Base-by-base conservation (phyloP, 345 rosid genomes). In the Carallia brachiata region DNA sequence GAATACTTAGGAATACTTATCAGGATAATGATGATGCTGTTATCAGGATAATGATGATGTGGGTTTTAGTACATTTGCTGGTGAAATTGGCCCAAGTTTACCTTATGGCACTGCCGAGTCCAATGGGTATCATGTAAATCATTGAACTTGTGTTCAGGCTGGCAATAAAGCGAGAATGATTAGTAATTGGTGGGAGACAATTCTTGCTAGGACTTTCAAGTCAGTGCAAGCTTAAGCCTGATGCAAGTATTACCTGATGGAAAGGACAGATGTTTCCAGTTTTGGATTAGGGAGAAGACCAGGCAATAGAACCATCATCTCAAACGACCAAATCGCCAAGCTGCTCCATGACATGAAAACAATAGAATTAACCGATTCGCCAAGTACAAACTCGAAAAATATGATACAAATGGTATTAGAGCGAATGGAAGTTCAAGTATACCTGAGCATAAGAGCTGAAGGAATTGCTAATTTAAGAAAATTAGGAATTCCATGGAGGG, bases 391-490 rank as follows among this genome's bases (percentile, higher is more conserved):
- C 23, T 23, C 23, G 23, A 23, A 23, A 23, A 23, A 23, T 23
- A 23, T 23, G 23, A 23, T 23, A 23, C 23, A 23, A 23, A 23
- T 23, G 23, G 23, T 23, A 23, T 23, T 23, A 23, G 23, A 23
- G 23, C 15, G 0, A 16, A 48, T 48, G 54, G 19, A n/a, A 58
- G 31, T n/a, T 23, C 13, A 7, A 34, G 19, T 27, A 48, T 66
- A 83, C 86, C 86, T 67, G 62, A 83, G 47, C 86, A 83, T 83
- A n/a, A 83, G 36, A 39, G 86, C 78, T 52, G 86, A 83, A 69
- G 86, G 84, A 69, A 83, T 70, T 58, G 80, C 84, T 36, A 83
- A 74, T 48, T 72, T 80, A 31, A 77, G 64, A 47, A 74, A 83
- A 34, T 40, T 50, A 13, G 57, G 54, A 55, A 80, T 63, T 9